A percentile compares a stretch with the other conserved stretches of the same genome.
phyloP scores from a whole-genome alignment of 768 basidiomycete species.

The Calocera viscosa region DNA sequence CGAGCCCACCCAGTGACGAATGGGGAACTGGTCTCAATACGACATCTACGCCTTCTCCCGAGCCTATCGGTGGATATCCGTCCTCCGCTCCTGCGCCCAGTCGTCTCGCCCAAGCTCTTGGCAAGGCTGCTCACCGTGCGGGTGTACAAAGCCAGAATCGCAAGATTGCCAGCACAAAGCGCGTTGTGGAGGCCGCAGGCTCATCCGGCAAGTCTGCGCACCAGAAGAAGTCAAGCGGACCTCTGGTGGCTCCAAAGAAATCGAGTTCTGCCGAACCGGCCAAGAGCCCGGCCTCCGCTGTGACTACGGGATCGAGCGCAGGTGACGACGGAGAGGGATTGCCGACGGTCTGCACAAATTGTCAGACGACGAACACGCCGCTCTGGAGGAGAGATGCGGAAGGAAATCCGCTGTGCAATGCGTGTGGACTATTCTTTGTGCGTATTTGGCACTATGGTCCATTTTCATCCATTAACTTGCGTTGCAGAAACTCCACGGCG shows the following conservation, averaged over 20 bases:
- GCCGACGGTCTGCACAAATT: slow-evolving; percentile 85
- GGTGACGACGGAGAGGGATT: slow-evolving; percentile 53
- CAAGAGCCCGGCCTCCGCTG: slow-evolving; percentile 12
- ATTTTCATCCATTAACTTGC: not conserved
- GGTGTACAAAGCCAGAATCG: slow-evolving; percentile 4
- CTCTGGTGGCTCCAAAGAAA: slow-evolving; percentile 2
- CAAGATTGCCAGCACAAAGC: slow-evolving; percentile 13
- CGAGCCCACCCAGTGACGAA: slow-evolving; percentile 71
- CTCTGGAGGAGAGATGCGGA: slow-evolving; percentile 88
- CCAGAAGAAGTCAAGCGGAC: slow-evolving; percentile 11
- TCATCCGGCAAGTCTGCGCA: slow-evolving; percentile 10
- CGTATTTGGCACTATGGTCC: slow-evolving; percentile 28
- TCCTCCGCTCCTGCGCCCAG: slow-evolving; percentile 62
- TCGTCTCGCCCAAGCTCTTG: slow-evolving; percentile 44
- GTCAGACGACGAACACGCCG: slow-evolving; percentile 89
- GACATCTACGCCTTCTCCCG: slow-evolving; percentile 31
- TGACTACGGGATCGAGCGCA: slow-evolving; percentile 17
- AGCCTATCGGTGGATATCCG: slow-evolving; percentile 11
- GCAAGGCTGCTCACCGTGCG: slow-evolving; percentile 11
- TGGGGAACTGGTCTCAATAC: slow-evolving; percentile 59
- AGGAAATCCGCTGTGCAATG: slow-evolving; percentile 83
- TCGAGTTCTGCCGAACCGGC: slow-evolving; percentile 17
- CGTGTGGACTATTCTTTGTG: slow-evolving; percentile 87
- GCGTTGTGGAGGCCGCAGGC: slow-evolving; percentile 14
- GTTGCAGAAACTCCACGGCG: slow-evolving; percentile 82